Conservation (phyloP, 345 rosid species). For the Moricandia moricandioides region DNA sequence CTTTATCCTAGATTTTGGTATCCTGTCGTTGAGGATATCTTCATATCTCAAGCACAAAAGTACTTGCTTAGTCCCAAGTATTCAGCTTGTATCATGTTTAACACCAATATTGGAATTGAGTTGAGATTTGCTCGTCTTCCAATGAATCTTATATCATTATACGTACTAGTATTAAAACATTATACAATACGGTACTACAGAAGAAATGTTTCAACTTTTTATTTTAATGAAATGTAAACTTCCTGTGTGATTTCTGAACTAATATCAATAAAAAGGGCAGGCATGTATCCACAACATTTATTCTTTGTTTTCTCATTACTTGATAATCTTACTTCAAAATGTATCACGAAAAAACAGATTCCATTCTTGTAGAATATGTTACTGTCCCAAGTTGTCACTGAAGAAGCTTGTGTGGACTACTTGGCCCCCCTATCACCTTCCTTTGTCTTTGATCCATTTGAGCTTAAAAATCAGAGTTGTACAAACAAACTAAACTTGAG, state of each 20-base stretch:
- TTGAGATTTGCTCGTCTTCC: background rate
- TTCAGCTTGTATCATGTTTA: background rate
- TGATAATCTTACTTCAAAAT: background rate
- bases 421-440: background rate
- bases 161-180: background rate
- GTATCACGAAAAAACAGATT: background rate
- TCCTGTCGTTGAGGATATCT: background rate
- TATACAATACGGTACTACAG: background rate
- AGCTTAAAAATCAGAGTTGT: slow-evolving; percentile 76
- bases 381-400: background rate
- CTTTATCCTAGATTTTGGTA: too few species aligned
- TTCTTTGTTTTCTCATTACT: background rate
- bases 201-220: background rate
- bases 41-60: background rate
- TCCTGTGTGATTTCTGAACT: background rate
- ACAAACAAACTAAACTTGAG: slow-evolving; percentile 78
- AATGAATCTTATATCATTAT: background rate
- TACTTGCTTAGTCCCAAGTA: background rate
- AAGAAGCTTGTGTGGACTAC: background rate
- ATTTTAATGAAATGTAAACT: background rate
- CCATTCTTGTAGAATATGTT: background rate
- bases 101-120: background rate
- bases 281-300: background rate
- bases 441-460: background rate
- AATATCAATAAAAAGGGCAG: background rate